Evolutionary conservation across 169 alveolate genomes (phyloP).

Genomic region (Plasmodium malariae): DNA sequence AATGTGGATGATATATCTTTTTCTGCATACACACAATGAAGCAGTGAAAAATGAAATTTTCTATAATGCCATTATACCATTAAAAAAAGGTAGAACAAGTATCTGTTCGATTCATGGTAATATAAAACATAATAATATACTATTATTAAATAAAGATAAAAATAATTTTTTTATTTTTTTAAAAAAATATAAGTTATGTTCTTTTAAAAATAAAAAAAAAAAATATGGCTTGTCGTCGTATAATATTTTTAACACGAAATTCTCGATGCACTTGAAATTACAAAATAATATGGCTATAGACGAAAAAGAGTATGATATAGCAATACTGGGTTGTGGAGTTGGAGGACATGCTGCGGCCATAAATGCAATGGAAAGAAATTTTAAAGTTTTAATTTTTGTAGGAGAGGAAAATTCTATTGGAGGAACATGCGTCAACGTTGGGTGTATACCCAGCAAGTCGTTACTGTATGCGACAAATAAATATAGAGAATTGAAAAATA

Average conservation of each 20-base stretch:
- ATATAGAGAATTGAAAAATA: conserved; percentile 76
- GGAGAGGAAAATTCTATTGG: conserved; percentile 78
- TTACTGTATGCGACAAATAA: conserved; percentile 77
- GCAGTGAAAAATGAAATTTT: neutral
- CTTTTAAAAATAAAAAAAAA: neutral
- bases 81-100: neutral
- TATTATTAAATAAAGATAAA: neutral
- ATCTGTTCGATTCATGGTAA: too few species aligned
- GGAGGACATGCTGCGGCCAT: conserved; percentile 84
- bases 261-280: too few species aligned
- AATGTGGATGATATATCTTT: neutral
- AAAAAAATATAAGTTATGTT: neutral
- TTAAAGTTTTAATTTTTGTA: conserved; percentile 70
- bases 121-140: neutral
- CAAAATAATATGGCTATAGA: conserved; percentile 15
- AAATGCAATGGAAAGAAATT: conserved; percentile 75
- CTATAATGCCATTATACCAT: neutral
- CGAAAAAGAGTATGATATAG: conserved; percentile 72
- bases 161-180: neutral
- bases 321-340: conserved; percentile 81
- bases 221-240: too few species aligned
- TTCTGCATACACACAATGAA: neutral
- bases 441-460: conserved; percentile 82
- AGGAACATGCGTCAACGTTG: conserved; percentile 82
- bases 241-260: too few species aligned